Conservation (phyloP, 352 stramenopile genomes). For the Pythium biforme region DNA sequence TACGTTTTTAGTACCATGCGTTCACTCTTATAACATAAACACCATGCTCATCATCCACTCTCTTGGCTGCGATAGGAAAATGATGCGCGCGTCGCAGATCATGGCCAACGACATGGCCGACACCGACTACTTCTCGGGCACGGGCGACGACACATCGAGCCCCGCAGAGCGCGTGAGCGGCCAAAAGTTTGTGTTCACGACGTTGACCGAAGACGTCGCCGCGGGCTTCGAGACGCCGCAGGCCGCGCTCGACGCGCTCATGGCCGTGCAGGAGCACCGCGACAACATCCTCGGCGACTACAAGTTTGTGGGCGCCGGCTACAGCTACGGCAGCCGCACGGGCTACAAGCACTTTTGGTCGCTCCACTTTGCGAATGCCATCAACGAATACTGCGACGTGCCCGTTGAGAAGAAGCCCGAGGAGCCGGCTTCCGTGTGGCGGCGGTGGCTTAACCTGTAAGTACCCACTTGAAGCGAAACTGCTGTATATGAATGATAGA, state of each 20-base stretch:
- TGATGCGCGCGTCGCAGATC: slow-evolving; percentile 25
- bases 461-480: not conserved
- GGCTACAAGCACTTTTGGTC: slow-evolving; percentile 32
- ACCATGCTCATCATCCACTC: no score
- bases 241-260: slow-evolving; percentile 27
- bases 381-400: slow-evolving; percentile 26
- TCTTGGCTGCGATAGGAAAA: slow-evolving; percentile 28
- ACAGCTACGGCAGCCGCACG: slow-evolving; percentile 22
- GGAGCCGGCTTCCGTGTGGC: slow-evolving; percentile 15
- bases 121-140: slow-evolving; percentile 31
- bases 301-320: slow-evolving; percentile 22
- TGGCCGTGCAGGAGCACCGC: slow-evolving; percentile 31
- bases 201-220: slow-evolving; percentile 35
- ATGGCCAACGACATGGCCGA: slow-evolving; percentile 32
- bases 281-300: slow-evolving; percentile 31
- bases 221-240: slow-evolving; percentile 26
- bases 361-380: slow-evolving; percentile 26
- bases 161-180: slow-evolving; percentile 43
- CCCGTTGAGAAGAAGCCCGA: slow-evolving; percentile 16
- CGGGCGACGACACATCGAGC: slow-evolving; percentile 46
- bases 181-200: slow-evolving; percentile 42
- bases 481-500: slow-evolving; percentile 4
- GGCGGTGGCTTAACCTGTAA: slow-evolving; percentile 25
- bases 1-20: slow-evolving; percentile 8
- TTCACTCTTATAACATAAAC: not conserved